phyloP scores from a whole-genome alignment of 73 alveolate species.

The Blepharisma japonicum region DNA sequence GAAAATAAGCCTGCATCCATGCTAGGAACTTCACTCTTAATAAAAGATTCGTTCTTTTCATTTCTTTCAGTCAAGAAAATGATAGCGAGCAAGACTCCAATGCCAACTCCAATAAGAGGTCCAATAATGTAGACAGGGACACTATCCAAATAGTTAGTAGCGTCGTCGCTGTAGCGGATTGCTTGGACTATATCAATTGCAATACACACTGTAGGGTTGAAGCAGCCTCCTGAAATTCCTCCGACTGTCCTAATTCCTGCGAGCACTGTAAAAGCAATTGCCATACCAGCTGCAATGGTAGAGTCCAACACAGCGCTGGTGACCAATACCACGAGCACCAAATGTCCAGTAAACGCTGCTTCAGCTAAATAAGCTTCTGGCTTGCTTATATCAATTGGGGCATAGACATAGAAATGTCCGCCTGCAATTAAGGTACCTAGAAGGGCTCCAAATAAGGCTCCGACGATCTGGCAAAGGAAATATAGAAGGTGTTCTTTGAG shows the following conservation, averaged over 20 bases:
- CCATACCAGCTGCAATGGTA: slow-evolving; percentile 15
- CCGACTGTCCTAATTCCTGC: slow-evolving; percentile 30
- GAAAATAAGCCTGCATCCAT: too few relatives aligned
- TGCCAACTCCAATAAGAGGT: too few relatives aligned
- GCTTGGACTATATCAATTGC: slow-evolving; percentile 1
- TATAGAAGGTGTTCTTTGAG: neutral
- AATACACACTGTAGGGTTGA: slow-evolving; percentile 31
- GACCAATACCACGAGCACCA: slow-evolving; percentile 9
- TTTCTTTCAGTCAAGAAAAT: too few relatives aligned
- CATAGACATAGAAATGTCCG: neutral
- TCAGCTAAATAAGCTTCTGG: slow-evolving; percentile 27
- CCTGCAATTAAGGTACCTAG: neutral
- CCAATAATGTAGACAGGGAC: too few relatives aligned
- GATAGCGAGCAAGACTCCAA: too few relatives aligned
- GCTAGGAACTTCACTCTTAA: too few relatives aligned
- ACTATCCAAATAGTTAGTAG: too few relatives aligned
- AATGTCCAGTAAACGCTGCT: neutral
- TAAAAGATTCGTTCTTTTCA: too few relatives aligned
- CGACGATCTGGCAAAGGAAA: slow-evolving; percentile 4
- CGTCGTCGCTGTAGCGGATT: too few relatives aligned
- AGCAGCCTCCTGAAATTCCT: slow-evolving; percentile 31
- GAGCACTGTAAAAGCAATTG: neutral
- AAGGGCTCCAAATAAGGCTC: slow-evolving; percentile 12
- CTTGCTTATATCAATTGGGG: neutral
- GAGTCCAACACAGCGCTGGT: neutral